Base-by-base conservation (phyloP, 2,329 filamentous ascomycete genomes). In the Sporothrix euskadiensis region DNA sequence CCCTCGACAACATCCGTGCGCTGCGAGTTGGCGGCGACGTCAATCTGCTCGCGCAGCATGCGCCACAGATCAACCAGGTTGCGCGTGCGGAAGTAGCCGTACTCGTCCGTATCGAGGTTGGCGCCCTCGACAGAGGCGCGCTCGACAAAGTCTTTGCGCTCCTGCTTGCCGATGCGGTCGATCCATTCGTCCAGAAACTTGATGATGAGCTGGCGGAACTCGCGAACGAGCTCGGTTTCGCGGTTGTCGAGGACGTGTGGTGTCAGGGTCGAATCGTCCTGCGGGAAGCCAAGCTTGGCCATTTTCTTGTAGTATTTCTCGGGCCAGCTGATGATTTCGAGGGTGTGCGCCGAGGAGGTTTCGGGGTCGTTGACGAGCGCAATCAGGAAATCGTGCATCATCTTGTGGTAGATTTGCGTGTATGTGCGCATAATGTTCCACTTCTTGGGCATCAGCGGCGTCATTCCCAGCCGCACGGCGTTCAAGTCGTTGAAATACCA, bases 401-500 rank as follows among this genome's bases (percentile, higher is more conserved):
- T 88, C 76, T 89, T 87, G 83, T 99, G 96, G 81, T 99, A 99
- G 75, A 97, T 94, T 78, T 92, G 88, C 74, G 90, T 91, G 81
- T 97, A 99, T 0, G 92, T 96, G 80, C 92, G 91, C 83, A 94
- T 92, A 66, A 99, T 97, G 80, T 92, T 94, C 96, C 96, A 99
- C 82, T 96, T 97, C 83, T 93, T 95, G 9, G 97, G 96, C 89
- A 98, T 94, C 71, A 99, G 86, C 39, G 89, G 89, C 74, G 92
- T 89, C 93, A 99, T 97, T 79, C 96, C 95, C 75, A 97, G 88
- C 82, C 95, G 94, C 79, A 98, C 95, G 3, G 94, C 94, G 81
- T 97, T 97, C 52, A 99, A 88, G 81, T 99, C 95, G 83, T 98
- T 98, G 84, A 98, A 99, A 83, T 90, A 99, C 96, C 96, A 99